These are phyloP conservation scores for Komagataella mondaviorum DNA, from an alignment of 805 yeast genomes.

Conservation along the genomic window DNA sequence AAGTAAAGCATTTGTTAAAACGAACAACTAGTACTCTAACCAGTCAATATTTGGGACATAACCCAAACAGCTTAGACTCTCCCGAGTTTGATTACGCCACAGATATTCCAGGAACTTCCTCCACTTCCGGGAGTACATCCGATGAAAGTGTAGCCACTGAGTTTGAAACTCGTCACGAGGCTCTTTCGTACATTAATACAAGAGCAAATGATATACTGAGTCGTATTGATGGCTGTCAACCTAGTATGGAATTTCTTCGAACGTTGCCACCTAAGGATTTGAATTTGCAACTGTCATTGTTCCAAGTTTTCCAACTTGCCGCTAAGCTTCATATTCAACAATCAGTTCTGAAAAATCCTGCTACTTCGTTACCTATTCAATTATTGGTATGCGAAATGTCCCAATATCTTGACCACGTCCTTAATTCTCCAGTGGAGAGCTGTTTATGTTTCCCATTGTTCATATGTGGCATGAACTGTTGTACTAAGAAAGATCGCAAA, in stretches of 20 bases:
- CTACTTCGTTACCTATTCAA: slow-evolving; percentile 52
- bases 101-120: background rate
- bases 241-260: slow-evolving; percentile 33
- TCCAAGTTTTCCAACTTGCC: slow-evolving; percentile 59
- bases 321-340: slow-evolving; percentile 58
- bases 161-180: slow-evolving; percentile 15
- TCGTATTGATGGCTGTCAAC: slow-evolving; percentile 34
- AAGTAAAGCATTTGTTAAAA: slow-evolving; percentile 26
- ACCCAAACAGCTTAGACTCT: slow-evolving; percentile 3
- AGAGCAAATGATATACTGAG: slow-evolving; percentile 28
- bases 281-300: slow-evolving; percentile 54
- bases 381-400: slow-evolving; percentile 38
- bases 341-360: slow-evolving; percentile 44
- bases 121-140: background rate
- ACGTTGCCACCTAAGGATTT: slow-evolving; percentile 29
- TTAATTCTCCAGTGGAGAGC: slow-evolving; percentile 59
- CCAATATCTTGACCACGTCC: slow-evolving; percentile 42
- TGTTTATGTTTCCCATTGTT: slow-evolving; percentile 67
- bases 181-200: slow-evolving; percentile 19
- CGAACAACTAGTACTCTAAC: slow-evolving; percentile 14
- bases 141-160: slow-evolving; percentile 1
- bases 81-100: slow-evolving; percentile 7
- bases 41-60: slow-evolving; percentile 3
- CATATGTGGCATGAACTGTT: slow-evolving; percentile 61
- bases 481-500: slow-evolving; percentile 35